Percentiles rank a stretch among this genome's conserved stretches.
These are phyloP conservation scores for Prunus yedoensis DNA, from an alignment of 331 rosid genomes.

Conservation along the genomic window DNA sequence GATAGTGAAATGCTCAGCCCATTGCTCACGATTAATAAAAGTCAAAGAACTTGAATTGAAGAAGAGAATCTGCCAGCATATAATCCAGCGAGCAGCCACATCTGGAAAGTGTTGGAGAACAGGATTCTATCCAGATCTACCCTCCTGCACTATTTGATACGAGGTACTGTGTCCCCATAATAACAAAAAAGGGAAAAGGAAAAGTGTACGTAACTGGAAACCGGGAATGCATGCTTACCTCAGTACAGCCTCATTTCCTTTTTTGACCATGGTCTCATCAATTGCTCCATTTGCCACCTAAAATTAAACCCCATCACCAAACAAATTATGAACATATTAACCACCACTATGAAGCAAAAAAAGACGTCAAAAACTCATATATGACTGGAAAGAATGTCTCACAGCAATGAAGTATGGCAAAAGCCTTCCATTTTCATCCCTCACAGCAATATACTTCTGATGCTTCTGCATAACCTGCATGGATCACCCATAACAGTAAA, in stretches of 20 bases:
- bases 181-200: background rate
- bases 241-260: constrained; percentile 96
- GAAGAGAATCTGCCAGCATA: constrained; percentile 4
- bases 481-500: constrained; percentile 17
- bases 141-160: background rate
- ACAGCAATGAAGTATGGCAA: constrained; percentile 92
- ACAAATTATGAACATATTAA: background rate
- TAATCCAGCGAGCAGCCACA: constrained; percentile 5
- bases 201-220: background rate
- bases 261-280: constrained; percentile 63
- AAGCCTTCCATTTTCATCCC: constrained; percentile 55
- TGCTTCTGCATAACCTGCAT: constrained; percentile 98
- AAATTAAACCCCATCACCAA: constrained; percentile 22
- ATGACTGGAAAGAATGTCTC: constrained; percentile 37
- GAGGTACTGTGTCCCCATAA: background rate
- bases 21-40: constrained; percentile 15
- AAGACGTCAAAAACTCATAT: constrained; percentile 1
- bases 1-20: constrained; percentile 15
- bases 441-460: constrained; percentile 83
- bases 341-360: constrained; percentile 10
- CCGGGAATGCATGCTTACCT: constrained; percentile 39
- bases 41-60: constrained; percentile 4
- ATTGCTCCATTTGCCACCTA: constrained; percentile 93
- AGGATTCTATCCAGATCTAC: background rate
- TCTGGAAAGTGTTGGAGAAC: constrained; percentile 8